These are phyloP conservation scores for Dinochytrium kinnereticum DNA, from an alignment of 371 early-diverging fungal genomes.

Conservation along the genomic window DNA sequence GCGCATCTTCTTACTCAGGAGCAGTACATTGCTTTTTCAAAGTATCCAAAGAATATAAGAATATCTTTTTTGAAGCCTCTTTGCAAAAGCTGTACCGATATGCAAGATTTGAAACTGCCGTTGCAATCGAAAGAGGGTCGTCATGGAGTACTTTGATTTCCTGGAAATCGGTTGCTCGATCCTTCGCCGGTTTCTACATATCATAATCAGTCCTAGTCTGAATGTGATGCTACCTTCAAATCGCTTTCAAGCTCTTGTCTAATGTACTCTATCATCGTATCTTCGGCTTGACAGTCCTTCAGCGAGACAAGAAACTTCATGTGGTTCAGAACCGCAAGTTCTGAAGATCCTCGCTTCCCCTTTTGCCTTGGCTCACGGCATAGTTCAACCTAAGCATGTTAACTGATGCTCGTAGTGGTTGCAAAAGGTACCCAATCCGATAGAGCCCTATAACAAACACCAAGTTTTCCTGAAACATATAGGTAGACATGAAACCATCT, in stretches of 20 bases:
- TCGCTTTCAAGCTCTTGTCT: slow-evolving; percentile 11
- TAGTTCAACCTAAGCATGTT: neutral
- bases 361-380: neutral
- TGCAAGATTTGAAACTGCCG: slow-evolving; percentile 33
- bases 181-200: slow-evolving; percentile 14
- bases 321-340: neutral
- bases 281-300: neutral
- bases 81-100: slow-evolving; percentile 21
- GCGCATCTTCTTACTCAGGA: slow-evolving; percentile 14
- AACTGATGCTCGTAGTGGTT: neutral
- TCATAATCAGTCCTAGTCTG: neutral
- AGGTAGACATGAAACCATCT: neutral
- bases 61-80: slow-evolving; percentile 19
- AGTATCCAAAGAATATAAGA: slow-evolving; percentile 16
- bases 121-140: slow-evolving; percentile 29
- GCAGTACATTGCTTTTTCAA: slow-evolving; percentile 12
- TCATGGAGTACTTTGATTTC: slow-evolving; percentile 36
- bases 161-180: slow-evolving; percentile 24
- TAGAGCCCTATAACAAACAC: neutral
- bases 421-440: slow-evolving; percentile 3
- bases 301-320: neutral
- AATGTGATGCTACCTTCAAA: neutral
- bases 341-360: slow-evolving; percentile 11
- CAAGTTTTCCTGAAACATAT: neutral
- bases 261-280: neutral